Percentiles rank a stretch among this genome's conserved stretches.
Conservation (phyloP, 176 grass and related monocot genomes). For the Miscanthus lutarioriparius region DNA sequence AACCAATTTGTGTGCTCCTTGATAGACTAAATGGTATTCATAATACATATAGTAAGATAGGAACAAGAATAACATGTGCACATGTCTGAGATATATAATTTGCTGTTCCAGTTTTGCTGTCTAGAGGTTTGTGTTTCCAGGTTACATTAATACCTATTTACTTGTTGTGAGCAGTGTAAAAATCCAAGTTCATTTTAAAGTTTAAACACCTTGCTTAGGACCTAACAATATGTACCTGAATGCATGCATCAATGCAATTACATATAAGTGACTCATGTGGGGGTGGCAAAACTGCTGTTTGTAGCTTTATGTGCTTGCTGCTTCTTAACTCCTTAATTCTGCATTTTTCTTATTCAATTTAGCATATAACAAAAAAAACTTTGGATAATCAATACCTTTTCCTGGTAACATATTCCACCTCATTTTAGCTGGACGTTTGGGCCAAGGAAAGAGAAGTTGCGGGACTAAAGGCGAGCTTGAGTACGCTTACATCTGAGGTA, state of each 20-base stretch:
- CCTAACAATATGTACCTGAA: neutral
- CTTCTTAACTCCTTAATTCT: slow-evolving; percentile 21
- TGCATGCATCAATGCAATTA: neutral
- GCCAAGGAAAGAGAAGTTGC: slow-evolving; percentile 97
- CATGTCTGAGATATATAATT: slow-evolving; percentile 16
- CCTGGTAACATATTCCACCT: slow-evolving; percentile 17
- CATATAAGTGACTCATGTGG: neutral
- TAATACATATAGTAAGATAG: slow-evolving; percentile 24
- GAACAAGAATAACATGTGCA: slow-evolving; percentile 12
- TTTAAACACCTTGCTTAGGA: neutral
- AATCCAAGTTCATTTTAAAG: neutral
- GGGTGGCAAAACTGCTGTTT: neutral
- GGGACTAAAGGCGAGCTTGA: slow-evolving; percentile 89
- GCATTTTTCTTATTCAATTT: slow-evolving; percentile 14
- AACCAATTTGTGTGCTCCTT: slow-evolving; percentile 1
- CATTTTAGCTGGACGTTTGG: slow-evolving; percentile 85
- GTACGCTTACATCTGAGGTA: slow-evolving; percentile 83
- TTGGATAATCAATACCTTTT: slow-evolving; percentile 33
- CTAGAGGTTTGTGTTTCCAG: slow-evolving; percentile 7
- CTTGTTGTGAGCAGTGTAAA: neutral
- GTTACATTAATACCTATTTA: neutral
- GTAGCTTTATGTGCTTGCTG: slow-evolving; percentile 12
- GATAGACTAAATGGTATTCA: neutral
- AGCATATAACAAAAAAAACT: slow-evolving; percentile 1
- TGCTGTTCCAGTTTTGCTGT: neutral